A percentile compares a stretch with the other conserved stretches of the same genome.
These are phyloP conservation scores for Alternaria dauci DNA, from an alignment of 2,329 filamentous ascomycete genomes.

Conservation along the genomic window DNA sequence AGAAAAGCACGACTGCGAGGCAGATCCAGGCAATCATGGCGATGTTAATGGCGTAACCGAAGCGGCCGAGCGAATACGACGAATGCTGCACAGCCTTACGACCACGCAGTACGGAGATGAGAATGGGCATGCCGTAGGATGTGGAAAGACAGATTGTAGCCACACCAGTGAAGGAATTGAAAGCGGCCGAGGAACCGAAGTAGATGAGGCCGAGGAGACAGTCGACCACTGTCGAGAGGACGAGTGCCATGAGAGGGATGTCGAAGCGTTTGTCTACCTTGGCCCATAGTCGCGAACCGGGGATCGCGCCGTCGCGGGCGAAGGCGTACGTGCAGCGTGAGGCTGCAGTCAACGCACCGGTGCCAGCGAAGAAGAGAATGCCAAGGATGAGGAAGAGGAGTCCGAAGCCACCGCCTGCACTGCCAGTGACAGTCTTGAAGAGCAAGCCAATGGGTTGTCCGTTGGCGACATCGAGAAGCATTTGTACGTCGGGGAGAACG, in stretches of 20 bases:
- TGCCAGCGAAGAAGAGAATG: conserved; percentile 79
- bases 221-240: conserved; percentile 73
- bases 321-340: conserved; percentile 80
- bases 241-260: conserved; percentile 74
- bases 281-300: conserved; percentile 72
- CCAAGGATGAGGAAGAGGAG: conserved; percentile 78
- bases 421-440: conserved; percentile 79
- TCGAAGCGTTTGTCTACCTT: conserved; percentile 71
- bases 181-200: conserved; percentile 78
- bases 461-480: conserved; percentile 71
- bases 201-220: conserved; percentile 79
- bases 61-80: conserved; percentile 72
- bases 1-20: conserved; percentile 76
- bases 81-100: conserved; percentile 72
- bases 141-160: conserved; percentile 80
- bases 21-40: conserved; percentile 75
- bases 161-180: conserved; percentile 81
- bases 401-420: conserved; percentile 75
- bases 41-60: conserved; percentile 73
- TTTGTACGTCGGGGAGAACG: conserved; percentile 72
- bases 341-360: conserved; percentile 76
- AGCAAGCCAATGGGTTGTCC: conserved; percentile 79
- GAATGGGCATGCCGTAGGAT: conserved; percentile 78
- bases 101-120: conserved; percentile 73
- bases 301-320: conserved; percentile 77